These are phyloP conservation scores for Dioszegia aurantiaca DNA, from an alignment of 768 basidiomycete genomes.

Conservation along the genomic window DNA sequence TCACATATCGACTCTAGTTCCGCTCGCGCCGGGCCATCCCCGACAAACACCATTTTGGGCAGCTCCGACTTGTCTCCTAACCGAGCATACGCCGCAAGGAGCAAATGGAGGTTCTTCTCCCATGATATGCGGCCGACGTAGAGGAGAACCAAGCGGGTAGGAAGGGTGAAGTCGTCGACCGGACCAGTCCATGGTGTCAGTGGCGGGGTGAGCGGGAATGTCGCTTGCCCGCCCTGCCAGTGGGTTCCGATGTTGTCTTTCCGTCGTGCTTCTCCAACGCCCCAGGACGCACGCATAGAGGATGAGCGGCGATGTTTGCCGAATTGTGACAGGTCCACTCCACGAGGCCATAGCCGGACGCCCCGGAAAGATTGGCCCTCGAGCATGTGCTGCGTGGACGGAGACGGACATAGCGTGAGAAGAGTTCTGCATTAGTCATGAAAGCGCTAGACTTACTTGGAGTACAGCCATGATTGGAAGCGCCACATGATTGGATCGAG, in stretches of 20 bases:
- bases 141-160: conserved; percentile 45
- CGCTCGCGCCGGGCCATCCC: conserved; percentile 54
- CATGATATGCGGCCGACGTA: conserved; percentile 55
- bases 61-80: conserved; percentile 26
- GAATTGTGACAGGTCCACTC: conserved; percentile 53
- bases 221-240: conserved; percentile 25
- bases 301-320: conserved; percentile 45
- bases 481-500: conserved; percentile 55
- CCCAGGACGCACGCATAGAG: conserved; percentile 49
- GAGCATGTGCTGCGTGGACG: conserved; percentile 53
- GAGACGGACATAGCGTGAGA: conserved; percentile 55
- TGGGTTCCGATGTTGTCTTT: conserved; percentile 8
- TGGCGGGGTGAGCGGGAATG: conserved; percentile 33
- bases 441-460: conserved; percentile 33
- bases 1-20: conserved; percentile 51
- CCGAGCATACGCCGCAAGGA: conserved; percentile 52
- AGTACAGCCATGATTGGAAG: conserved; percentile 48
- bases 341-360: conserved; percentile 55
- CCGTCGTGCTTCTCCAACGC: conserved; percentile 23
- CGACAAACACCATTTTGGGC: conserved; percentile 54
- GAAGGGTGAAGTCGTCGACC: conserved; percentile 11
- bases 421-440: conserved; percentile 33
- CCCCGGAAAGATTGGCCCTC: conserved; percentile 45
- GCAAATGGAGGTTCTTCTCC: conserved; percentile 56
- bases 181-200: conserved; percentile 25